Evolutionary conservation across 1,284 basidiomycete genomes (phyloP), one percentile per base, ranked within the genome.

Genomic region (Wolfiporia cocos): DNA sequence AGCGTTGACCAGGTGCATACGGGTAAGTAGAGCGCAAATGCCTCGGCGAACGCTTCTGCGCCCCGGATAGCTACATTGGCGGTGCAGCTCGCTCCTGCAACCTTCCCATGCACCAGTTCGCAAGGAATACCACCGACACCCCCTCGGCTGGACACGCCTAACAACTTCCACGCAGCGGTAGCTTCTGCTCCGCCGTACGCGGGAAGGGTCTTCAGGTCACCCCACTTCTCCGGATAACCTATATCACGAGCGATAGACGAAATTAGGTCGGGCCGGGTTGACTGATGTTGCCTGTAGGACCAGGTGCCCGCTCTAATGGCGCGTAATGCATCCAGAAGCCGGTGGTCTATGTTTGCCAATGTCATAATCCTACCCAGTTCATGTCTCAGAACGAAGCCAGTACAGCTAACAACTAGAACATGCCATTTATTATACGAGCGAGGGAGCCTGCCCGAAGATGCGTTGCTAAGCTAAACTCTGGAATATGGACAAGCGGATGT

Each of bases 81-180:
- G 1, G 67, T 65, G 55, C 86, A 88, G 51, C 75, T 82, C 14
- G 64, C 59, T 17, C 67, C 66, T 3, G 72, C 72, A 19, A 77
- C 62, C 17, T 66, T 59, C 3, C 75, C 76, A 51, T 89, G 85
- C 0, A 87, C 73, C 2, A 86, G 52, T 52, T 86, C 78, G 52
- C 85, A 89, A 2, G 86, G 86, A 7, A 88, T 50, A 1, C 85
- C 85, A 4, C 82, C 86, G 3, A 82, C 53, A 9, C 73, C 70
- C 4, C 54, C 34, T 39, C 85, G 60, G 19, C 66, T 70, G 3
- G 52, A 56, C 2, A 86, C 69, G 1, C 73, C 74, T 6, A 88
- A 53, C 10, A 48, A 46, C 38, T 70, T 66, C 85, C 84, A 88
- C 2, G 56, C 55, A 3, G 59, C 56, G 44, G 70, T 63, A 2